phyloP scores from a whole-genome alignment of 306 rosid genomes.

The Myrica gale region DNA sequence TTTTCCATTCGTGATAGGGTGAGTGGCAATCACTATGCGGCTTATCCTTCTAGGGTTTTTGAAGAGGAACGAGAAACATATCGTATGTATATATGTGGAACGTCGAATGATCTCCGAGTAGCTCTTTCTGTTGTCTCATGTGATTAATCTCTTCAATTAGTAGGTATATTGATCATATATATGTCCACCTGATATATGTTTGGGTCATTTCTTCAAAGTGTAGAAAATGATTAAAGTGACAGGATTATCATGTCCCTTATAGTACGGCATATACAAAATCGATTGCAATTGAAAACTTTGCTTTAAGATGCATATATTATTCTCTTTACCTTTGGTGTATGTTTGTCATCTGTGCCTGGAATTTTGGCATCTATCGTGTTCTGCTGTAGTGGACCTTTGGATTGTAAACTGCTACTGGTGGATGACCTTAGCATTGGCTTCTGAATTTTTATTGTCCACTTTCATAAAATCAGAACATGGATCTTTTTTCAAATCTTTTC shows the following conservation, averaged over 20 bases:
- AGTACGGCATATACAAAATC: background rate
- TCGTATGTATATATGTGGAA: conserved; percentile 85
- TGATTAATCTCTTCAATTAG: conserved; percentile 47
- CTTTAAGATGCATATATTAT: background rate
- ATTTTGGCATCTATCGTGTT: background rate
- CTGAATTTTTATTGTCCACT: background rate
- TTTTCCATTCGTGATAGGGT: conserved; percentile 63
- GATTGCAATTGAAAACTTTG: background rate
- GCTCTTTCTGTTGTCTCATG: conserved; percentile 90
- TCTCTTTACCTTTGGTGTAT: background rate
- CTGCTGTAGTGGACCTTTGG: background rate
- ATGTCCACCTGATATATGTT: conserved; percentile 11
- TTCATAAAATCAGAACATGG: background rate
- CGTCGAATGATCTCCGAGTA: conserved; percentile 81
- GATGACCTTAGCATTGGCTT: background rate
- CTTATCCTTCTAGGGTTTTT: conserved; percentile 38
- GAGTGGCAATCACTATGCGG: conserved; percentile 80
- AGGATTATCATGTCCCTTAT: background rate
- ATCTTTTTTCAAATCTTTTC: background rate
- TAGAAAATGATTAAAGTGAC: background rate
- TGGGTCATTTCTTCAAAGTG: background rate
- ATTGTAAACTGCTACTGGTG: background rate
- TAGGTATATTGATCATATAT: conserved; percentile 12
- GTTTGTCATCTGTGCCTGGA: background rate
- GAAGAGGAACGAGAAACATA: conserved; percentile 73